Conservation (phyloP, 2,329 filamentous ascomycete genomes). For the Didymella glomerata region DNA sequence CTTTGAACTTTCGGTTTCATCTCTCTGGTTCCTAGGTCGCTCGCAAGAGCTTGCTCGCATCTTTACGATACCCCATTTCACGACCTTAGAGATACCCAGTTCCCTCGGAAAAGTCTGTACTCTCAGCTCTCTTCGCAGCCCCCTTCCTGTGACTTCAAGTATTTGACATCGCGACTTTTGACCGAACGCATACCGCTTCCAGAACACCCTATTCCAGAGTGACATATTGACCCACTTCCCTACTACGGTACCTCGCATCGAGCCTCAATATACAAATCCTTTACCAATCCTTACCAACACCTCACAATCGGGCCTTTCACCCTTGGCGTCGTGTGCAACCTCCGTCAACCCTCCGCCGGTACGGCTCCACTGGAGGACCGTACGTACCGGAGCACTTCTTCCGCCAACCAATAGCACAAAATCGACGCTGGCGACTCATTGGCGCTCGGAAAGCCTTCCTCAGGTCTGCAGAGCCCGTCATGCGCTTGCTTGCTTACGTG, state of each 20-base stretch:
- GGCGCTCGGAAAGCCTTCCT: conserved; percentile 17
- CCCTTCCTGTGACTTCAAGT: not conserved
- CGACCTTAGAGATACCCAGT: not conserved
- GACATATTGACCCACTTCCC: conserved; percentile 3
- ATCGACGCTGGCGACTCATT: not conserved
- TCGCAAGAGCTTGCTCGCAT: conserved; percentile 13
- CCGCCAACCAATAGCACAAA: conserved; percentile 5
- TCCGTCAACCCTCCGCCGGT: not conserved
- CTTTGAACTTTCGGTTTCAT: not conserved
- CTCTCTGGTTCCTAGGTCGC: not conserved
- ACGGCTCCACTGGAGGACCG: not conserved
- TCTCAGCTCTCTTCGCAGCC: not conserved
- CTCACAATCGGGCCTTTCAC: conserved; percentile 8
- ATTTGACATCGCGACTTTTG: not conserved
- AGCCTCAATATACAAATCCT: not conserved
- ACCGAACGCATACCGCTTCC: not conserved
- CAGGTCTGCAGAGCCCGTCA: not conserved
- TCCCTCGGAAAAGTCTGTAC: not conserved
- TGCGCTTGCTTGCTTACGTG: not conserved
- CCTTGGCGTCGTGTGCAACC: not conserved
- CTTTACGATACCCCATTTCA: conserved; percentile 15
- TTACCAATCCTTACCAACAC: not conserved
- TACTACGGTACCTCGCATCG: conserved; percentile 3
- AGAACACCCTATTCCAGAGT: not conserved
- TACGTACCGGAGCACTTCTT: conserved; percentile 3